Base-by-base conservation (phyloP, 169 alveolate genomes). In the Babesia ovis region DNA sequence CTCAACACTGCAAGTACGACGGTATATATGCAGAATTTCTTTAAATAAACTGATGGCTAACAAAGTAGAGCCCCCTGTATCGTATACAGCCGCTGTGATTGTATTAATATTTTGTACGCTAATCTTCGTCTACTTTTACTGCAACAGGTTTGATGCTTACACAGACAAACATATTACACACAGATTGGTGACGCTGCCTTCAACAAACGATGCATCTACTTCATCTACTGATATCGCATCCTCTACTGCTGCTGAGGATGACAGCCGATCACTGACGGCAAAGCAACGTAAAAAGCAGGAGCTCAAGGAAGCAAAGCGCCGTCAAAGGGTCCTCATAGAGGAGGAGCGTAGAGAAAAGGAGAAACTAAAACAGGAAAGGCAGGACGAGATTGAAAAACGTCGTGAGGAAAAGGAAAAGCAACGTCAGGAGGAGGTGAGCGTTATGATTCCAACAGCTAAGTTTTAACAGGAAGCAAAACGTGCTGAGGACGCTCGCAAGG, bases 291-390 rank as follows among this genome's bases (percentile, higher is more conserved):
- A 81, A 32, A 56, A 70, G 34, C 80, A 39, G 39, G 81, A 72
- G 35, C 25, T 71, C 22, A 81, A 81, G 56, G 74, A 81, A 51
- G 89, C 71, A 22, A 66, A 42, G 39, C 70, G 62, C 39, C 55
- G 71, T 11, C 58, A 53, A 56, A 37, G 56, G 35, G 74, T 66
- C 8, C 37, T 71, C 14, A 25, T 29, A 25, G 80, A 71, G 22
- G 89, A 81, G 35, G 85, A 72, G 43, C 73, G 74, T 34, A 61
- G 71, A 56, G 89, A 81, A 53, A 81, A 56, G 53, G 76, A 64
- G 27, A 37, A 70, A 35, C 35, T 29, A 57, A 39, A 34, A 31
- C 62, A 68, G 23, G 66, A 55, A 48, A 45, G 53, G 9, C 67
- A 72, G 32, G 85, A 81, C 4, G 18, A 25, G 18, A 31, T 42